A percentile compares a stretch with the other conserved stretches of the same genome.
These are phyloP conservation scores for Monoraphidium neglectum DNA, from an alignment of 139 green algal species.

Conservation along the genomic window DNA sequence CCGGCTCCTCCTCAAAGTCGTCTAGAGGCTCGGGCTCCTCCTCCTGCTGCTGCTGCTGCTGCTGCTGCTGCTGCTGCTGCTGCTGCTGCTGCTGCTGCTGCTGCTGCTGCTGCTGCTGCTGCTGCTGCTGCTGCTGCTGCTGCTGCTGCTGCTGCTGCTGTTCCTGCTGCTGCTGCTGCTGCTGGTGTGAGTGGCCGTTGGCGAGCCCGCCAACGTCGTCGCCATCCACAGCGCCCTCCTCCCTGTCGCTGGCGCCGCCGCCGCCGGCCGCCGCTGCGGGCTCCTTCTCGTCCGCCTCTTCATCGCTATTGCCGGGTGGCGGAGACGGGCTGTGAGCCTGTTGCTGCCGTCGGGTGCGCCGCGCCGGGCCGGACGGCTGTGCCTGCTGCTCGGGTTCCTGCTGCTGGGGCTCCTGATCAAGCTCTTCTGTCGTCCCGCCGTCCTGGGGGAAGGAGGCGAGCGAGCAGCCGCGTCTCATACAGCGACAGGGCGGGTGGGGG, in stretches of 20 bases:
- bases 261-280: too few relatives aligned
- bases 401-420: too few relatives aligned
- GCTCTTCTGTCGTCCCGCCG: too few relatives aligned
- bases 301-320: background rate
- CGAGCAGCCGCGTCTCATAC: background rate
- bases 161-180: background rate
- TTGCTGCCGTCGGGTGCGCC: background rate
- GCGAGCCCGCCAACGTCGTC: too few relatives aligned
- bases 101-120: background rate
- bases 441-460: too few relatives aligned
- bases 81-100: background rate
- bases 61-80: constrained; percentile 1
- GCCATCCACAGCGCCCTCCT: too few relatives aligned
- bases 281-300: too few relatives aligned
- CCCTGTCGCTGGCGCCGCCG: too few relatives aligned
- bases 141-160: constrained; percentile 1
- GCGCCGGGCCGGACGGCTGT: too few relatives aligned
- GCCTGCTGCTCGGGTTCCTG: too few relatives aligned
- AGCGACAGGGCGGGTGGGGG: background rate
- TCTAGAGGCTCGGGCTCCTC: constrained; percentile 31
- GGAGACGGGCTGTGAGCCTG: background rate
- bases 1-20: constrained; percentile 36
- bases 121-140: background rate
- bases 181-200: constrained; percentile 3
- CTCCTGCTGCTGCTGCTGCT: background rate